These are phyloP conservation scores for Neoascochyta sp. DNA, from an alignment of 2,329 filamentous ascomycete genomes.

Conservation along the genomic window DNA sequence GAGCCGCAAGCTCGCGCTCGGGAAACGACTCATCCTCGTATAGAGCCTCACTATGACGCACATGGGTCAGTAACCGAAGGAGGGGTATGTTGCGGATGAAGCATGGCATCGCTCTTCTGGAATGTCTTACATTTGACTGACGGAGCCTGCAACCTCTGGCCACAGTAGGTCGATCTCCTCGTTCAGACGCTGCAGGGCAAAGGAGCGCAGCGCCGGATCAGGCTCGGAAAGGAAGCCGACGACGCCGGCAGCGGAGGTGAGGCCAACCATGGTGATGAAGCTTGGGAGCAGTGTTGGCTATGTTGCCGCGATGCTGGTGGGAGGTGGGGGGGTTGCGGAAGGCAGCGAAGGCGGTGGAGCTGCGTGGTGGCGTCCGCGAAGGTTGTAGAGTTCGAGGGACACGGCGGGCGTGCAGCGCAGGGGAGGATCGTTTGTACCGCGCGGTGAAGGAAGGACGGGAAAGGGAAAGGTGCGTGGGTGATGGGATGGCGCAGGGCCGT, in stretches of 20 bases:
- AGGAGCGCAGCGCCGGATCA: conserved; percentile 89
- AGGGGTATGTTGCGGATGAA: no score
- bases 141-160: conserved; percentile 90
- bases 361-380: conserved; percentile 33
- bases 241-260: conserved; percentile 90
- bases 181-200: conserved; percentile 91
- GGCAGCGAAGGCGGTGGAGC: conserved; percentile 37
- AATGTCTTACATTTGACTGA: conserved; percentile 89
- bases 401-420: conserved; percentile 11
- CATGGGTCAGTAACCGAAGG: conserved; percentile 24
- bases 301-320: conserved; percentile 20
- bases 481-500: conserved; percentile 33
- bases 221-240: conserved; percentile 94
- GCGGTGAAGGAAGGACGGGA: conserved; percentile 32
- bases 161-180: conserved; percentile 95
- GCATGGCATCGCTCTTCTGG: no score
- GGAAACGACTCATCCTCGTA: conserved; percentile 96
- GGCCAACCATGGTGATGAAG: conserved; percentile 68
- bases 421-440: conserved; percentile 6
- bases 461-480: conserved; percentile 22
- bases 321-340: conserved; percentile 25
- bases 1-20: conserved; percentile 86
- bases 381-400: conserved; percentile 17
- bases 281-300: conserved; percentile 8
- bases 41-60: conserved; percentile 72